Percentiles rank a stretch among this genome's conserved stretches.
These are phyloP conservation scores for Tephrocybe rancida DNA, from an alignment of 768 basidiomycete genomes.

Conservation along the genomic window DNA sequence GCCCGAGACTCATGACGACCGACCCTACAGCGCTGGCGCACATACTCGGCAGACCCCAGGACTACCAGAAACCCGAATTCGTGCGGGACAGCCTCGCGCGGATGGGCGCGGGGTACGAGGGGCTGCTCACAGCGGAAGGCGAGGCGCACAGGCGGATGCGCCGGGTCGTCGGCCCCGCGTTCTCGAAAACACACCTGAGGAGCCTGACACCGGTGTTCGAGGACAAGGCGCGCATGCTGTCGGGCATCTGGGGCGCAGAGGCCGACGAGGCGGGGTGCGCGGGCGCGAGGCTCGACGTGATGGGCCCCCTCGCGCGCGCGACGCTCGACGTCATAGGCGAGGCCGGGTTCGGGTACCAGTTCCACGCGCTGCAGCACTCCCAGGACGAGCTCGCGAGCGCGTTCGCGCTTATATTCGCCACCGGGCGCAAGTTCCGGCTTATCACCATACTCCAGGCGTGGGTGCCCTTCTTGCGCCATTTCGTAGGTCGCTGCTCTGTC, in stretches of 20 bases:
- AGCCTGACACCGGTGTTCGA: neutral
- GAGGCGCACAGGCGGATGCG: constrained; percentile 56
- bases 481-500: constrained; percentile 40
- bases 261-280: constrained; percentile 20
- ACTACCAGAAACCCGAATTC: constrained; percentile 66
- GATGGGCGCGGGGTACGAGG: constrained; percentile 53
- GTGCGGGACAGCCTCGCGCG: constrained; percentile 50
- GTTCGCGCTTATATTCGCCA: constrained; percentile 55
- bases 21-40: constrained; percentile 60
- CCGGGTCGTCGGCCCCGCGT: constrained; percentile 47
- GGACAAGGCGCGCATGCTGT: neutral
- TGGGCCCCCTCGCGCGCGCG: constrained; percentile 56
- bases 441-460: constrained; percentile 57
- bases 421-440: constrained; percentile 52
- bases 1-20: constrained; percentile 56
- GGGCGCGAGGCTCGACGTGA: constrained; percentile 46
- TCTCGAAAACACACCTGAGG: constrained; percentile 3
- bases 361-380: constrained; percentile 49
- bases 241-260: constrained; percentile 22
- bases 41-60: constrained; percentile 57
- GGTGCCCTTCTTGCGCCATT: constrained; percentile 56
- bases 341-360: constrained; percentile 66
- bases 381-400: constrained; percentile 57
- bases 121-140: constrained; percentile 56
- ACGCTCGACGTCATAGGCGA: constrained; percentile 71